Evolutionary conservation across 2,329 filamentous ascomycete species (phyloP).

Genomic region (Aureobasidium namibiae): DNA sequence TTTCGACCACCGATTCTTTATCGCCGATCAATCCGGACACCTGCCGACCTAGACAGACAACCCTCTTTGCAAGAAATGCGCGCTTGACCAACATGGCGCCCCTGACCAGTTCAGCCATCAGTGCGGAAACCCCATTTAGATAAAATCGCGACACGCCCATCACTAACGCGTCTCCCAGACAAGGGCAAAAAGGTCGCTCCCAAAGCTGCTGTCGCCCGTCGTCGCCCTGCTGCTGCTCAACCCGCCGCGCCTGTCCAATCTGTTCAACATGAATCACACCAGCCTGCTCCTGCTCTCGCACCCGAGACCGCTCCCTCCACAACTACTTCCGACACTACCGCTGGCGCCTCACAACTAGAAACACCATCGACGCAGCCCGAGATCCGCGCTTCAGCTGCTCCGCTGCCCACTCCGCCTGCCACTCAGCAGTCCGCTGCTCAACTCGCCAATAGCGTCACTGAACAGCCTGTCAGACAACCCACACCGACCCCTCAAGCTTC

Average conservation of each 20-base stretch:
- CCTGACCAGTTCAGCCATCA: conserved; percentile 48
- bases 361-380: neutral
- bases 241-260: neutral
- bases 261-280: no score
- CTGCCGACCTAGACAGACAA: neutral
- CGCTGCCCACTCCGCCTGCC: conserved; percentile 7
- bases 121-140: conserved; percentile 26
- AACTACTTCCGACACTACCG: neutral
- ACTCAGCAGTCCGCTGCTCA: neutral
- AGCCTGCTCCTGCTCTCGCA: neutral
- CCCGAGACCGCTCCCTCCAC: conserved; percentile 13
- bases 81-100: conserved; percentile 28
- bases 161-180: conserved; percentile 21
- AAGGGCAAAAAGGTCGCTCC: conserved; percentile 41
- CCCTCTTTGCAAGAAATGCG: neutral
- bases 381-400: neutral
- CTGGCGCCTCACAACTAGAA: neutral
- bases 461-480: neutral
- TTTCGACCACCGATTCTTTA: neutral
- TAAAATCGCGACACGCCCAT: conserved; percentile 15
- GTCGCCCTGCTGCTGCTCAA: conserved; percentile 24
- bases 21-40: neutral
- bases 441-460: neutral
- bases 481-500: neutral
- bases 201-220: conserved; percentile 37